phyloP scores from a whole-genome alignment of 108 stramenopile genomes.

The Cylindrotheca closterium region DNA sequence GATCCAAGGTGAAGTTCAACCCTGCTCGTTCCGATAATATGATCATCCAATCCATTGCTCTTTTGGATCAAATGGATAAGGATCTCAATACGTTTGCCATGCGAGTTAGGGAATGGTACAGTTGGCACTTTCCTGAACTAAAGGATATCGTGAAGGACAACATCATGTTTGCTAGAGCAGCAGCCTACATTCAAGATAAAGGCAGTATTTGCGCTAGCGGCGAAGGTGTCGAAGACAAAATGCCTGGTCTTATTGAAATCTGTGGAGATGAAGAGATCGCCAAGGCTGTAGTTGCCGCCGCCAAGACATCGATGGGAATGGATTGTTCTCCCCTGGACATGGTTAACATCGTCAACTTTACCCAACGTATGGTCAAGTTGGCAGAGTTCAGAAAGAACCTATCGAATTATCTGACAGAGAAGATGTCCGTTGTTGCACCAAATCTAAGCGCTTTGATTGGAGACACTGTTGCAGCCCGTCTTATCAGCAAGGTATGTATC shows the following conservation, averaged over 20 bases:
- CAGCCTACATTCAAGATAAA: slow-evolving; percentile 89
- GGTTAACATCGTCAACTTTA: slow-evolving; percentile 96
- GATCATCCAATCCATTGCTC: slow-evolving; percentile 99
- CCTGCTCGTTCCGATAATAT: slow-evolving; percentile 98
- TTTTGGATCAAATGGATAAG: slow-evolving; percentile 99
- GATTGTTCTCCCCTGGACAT: slow-evolving; percentile 97
- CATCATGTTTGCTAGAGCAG: slow-evolving; percentile 93
- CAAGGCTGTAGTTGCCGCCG: slow-evolving; percentile 89
- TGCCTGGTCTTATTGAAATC: slow-evolving; percentile 84
- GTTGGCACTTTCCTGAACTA: slow-evolving; percentile 99
- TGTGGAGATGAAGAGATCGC: slow-evolving; percentile 91
- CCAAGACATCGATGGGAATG: slow-evolving; percentile 97
- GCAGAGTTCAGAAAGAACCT: slow-evolving; percentile 96
- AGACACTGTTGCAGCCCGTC: slow-evolving; percentile 97
- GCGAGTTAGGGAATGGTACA: slow-evolving; percentile 99
- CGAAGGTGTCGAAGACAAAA: slow-evolving; percentile 57
- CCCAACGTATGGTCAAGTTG: slow-evolving; percentile 96
- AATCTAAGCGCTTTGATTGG: slow-evolving; percentile 97
- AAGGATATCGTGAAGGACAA: slow-evolving; percentile 96
- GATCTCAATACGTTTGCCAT: slow-evolving; percentile 99
- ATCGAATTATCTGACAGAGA: slow-evolving; percentile 86
- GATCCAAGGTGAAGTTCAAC: slow-evolving; percentile 99
- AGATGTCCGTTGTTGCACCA: slow-evolving; percentile 98
- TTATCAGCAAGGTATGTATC: slow-evolving; percentile 95
- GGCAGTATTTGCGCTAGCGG: slow-evolving; percentile 48